Conservation (phyloP, 257 asterid species). For the Primulina tabacum region DNA sequence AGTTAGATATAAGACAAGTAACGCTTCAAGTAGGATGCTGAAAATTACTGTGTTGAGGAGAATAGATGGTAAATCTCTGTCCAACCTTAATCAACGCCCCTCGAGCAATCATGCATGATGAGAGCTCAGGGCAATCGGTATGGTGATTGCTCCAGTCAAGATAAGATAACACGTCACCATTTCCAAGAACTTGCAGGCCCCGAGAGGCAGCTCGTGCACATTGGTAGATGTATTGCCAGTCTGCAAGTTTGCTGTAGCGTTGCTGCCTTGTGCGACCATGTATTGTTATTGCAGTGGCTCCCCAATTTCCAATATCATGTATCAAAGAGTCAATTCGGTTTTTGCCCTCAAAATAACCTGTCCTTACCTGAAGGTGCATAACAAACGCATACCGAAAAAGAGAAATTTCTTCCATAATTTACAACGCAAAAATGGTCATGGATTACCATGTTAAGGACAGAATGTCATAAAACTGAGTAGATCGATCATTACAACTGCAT, state of each 20-base stretch:
- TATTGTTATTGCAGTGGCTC: conserved; percentile 78
- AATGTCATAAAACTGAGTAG: neutral
- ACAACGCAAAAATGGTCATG: conserved; percentile 7
- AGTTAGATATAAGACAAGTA: conserved; percentile 6
- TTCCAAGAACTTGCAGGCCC: conserved; percentile 78
- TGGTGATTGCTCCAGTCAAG: conserved; percentile 81
- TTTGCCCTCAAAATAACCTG: conserved; percentile 91
- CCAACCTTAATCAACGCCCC: conserved; percentile 88
- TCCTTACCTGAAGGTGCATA: conserved; percentile 67
- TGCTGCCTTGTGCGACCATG: conserved; percentile 99
- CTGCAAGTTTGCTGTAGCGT: conserved; percentile 88
- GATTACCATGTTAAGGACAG: neutral
- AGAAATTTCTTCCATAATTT: conserved; percentile 2
- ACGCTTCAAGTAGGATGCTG: neutral
- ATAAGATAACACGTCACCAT: conserved; percentile 88
- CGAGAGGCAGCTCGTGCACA: conserved; percentile 68
- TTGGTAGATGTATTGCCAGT: conserved; percentile 77
- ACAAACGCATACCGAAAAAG: conserved; percentile 2
- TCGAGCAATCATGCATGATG: conserved; percentile 90
- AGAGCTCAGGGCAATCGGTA: conserved; percentile 75
- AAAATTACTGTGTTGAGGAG: conserved; percentile 1
- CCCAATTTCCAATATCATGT: conserved; percentile 81
- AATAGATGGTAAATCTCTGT: conserved; percentile 21
- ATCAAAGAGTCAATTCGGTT: conserved; percentile 84
- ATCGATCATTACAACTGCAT: neutral